Base-by-base conservation (phyloP, 495 filamentous ascomycete genomes). In the Penicillium subrubescens region DNA sequence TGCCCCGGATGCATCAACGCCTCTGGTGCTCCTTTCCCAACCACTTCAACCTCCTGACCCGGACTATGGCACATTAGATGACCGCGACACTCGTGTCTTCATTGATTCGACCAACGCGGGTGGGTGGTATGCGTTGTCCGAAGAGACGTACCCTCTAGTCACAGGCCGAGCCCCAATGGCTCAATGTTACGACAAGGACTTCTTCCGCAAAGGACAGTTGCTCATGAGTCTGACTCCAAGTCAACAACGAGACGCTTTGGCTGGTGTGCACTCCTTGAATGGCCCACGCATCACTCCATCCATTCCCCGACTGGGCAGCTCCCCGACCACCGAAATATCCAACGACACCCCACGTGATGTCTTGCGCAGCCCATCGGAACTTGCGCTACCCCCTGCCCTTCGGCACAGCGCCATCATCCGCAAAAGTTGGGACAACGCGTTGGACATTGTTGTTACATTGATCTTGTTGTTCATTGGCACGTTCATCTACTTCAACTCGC, bases 111-210 rank as follows among this genome's bases (percentile, higher is more conserved):
- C 92, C 8, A 86, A 90, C 65, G 82, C 82, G 41, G 94, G 93
- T 41, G 89, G 92, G 62, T 97, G 94, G 92, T 99, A 94, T 76
- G 95, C 94, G 19, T 86, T 99, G 76, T 97, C 95, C 0, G 94
- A 96, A 57, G 85, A 76, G 59, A 89, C 87, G 5, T 99, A 97
- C 68, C 95, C 95, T 8, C 74, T 91, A 8, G 90, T 94, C 23
- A 88, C 93, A 11, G 86, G 90, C 25, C 86, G 88, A 6, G 88
- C 89, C 5, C 75, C 81, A 62, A 77, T 81, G 62, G 93, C 93
- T 1, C 81, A 83, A 57, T 88, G 87, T 66, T 88, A 89, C 63
- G 81, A 81, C 43, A 81, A 84, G 55, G 89, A 89, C 44, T 88
- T 84, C 61, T 78, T 78, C 66, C 79, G 70, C 44, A 67, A 66